Base-by-base conservation (phyloP, 1,284 basidiomycete genomes). In the Malassezia arunalokei region DNA sequence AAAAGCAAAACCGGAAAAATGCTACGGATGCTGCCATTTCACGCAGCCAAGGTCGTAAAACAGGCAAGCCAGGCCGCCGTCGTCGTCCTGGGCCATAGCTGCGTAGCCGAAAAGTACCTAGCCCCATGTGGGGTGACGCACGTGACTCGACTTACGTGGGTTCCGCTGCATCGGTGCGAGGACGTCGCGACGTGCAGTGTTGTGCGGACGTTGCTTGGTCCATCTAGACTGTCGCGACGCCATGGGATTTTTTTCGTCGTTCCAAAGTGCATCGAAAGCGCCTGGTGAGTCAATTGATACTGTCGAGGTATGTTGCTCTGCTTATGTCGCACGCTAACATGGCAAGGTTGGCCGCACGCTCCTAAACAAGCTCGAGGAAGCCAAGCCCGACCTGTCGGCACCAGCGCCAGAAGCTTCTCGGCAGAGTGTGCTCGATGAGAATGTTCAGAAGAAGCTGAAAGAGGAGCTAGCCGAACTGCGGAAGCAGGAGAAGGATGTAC, bases 401-500 rank as follows among this genome's bases (percentile, higher is more conserved):
- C 51, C 56, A 2, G 55, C 52, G 0, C 62, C 59, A 6, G 62
- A 60, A 33, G 49, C 53, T 28, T 20, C 53, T 15, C 64, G 68
- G 15, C 67, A 69, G 47, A 58, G 44, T 14, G 51, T 50, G 24
- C 56, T 71, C 27, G 68, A 71, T 54, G 58, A 57, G 9, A 56
- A 60, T 11, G 63, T 71, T 50, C 65, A 68, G 40, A 41, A 57
- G 24, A 65, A 65, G 56, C 69, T 71, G 56, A 56, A 55, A 17
- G 58, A 59, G n/a, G 68, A 71, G 59, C 59, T 71, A 15, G 52
- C 49, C 12, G 51, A 59, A 33, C 54, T 71, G 43, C 58, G 62
- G 33, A 67, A 65, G 42, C 59, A 69, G 43, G 68, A 71, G 51
- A 55, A 58, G 46, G 62, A 65, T 1, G 61, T 71, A 11, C 60